phyloP scores from a whole-genome alignment of 768 basidiomycete genomes.

The Suillus clintonianus region DNA sequence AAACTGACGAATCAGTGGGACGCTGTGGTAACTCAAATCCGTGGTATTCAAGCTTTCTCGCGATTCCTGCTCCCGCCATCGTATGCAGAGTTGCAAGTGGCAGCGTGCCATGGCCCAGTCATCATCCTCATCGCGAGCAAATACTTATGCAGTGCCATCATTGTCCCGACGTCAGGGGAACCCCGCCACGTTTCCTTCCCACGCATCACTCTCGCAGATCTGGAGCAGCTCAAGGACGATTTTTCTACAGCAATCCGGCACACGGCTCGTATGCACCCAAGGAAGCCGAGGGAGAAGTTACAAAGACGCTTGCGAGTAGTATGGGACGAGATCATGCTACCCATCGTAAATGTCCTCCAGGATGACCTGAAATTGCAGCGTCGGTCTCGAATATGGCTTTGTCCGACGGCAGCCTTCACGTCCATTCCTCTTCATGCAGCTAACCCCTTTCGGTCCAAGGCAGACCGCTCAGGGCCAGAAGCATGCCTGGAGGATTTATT shows the following conservation, averaged over 20 bases:
- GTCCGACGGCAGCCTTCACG: conserved; percentile 9
- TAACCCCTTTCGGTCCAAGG: conserved; percentile 25
- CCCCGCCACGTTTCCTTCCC: conserved; percentile 16
- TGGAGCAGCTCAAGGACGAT: conserved; percentile 12
- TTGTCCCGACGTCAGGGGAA: not conserved
- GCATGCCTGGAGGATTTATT: conserved; percentile 2
- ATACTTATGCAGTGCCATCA: conserved; percentile 15
- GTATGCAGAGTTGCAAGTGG: conserved; percentile 13
- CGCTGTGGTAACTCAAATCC: conserved; percentile 5
- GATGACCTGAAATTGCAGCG: accelerated
- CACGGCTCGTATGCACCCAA: too few relatives aligned
- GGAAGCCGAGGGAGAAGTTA: too few relatives aligned
- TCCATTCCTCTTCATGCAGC: conserved; percentile 20
- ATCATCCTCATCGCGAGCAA: conserved; percentile 16
- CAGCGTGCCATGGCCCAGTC: conserved; percentile 19
- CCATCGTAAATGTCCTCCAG: conserved; percentile 1
- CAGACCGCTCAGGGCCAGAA: not conserved
- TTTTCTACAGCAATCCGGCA: not conserved
- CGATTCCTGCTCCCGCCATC: conserved; percentile 16
- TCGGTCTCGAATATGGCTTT: conserved; percentile 10
- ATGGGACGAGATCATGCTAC: conserved; percentile 2
- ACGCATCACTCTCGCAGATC: conserved; percentile 12
- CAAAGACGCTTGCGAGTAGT: not conserved
- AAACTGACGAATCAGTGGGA: conserved; percentile 6
- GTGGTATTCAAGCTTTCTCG: conserved; percentile 13